Percentiles rank a stretch among this genome's conserved stretches.
phyloP scores from a whole-genome alignment of 371 early-diverging fungal genomes.

The Enterocytospora artemiae region DNA sequence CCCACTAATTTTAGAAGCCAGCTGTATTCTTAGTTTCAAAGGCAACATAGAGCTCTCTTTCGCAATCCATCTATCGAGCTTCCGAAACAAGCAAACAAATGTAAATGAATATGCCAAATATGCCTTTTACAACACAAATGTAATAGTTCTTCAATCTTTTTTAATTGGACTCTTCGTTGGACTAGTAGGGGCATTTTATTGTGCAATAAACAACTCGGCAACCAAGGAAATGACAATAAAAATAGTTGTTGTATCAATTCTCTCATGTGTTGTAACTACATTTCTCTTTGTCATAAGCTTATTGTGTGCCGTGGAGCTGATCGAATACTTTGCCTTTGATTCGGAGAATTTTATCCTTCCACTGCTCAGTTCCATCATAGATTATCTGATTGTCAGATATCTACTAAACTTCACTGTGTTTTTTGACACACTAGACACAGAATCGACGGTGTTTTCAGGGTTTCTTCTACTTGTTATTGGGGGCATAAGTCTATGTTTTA shows the following conservation, averaged over 20 bases:
- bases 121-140: constrained; percentile 49
- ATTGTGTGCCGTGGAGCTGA: constrained; percentile 34
- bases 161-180: constrained; percentile 50
- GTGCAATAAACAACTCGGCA: constrained; percentile 17
- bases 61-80: constrained; percentile 47
- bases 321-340: constrained; percentile 30
- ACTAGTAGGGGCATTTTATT: constrained; percentile 28
- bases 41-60: constrained; percentile 57
- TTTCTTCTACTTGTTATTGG: constrained; percentile 9
- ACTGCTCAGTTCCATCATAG: constrained; percentile 46
- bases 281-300: constrained; percentile 47
- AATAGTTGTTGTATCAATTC: constrained; percentile 29
- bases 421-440: neutral
- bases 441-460: neutral
- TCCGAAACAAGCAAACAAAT: constrained; percentile 7
- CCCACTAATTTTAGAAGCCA: constrained; percentile 54
- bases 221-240: neutral
- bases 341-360: constrained; percentile 57
- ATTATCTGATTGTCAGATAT: constrained; percentile 39
- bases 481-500: constrained; percentile 22
- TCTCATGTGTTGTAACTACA: constrained; percentile 46
- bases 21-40: constrained; percentile 57
- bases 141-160: constrained; percentile 48
- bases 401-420: constrained; percentile 37
- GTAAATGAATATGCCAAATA: constrained; percentile 35